Base-by-base conservation (phyloP, 2,329 filamentous ascomycete species). In the Sclerotinia sclerotiorum region DNA sequence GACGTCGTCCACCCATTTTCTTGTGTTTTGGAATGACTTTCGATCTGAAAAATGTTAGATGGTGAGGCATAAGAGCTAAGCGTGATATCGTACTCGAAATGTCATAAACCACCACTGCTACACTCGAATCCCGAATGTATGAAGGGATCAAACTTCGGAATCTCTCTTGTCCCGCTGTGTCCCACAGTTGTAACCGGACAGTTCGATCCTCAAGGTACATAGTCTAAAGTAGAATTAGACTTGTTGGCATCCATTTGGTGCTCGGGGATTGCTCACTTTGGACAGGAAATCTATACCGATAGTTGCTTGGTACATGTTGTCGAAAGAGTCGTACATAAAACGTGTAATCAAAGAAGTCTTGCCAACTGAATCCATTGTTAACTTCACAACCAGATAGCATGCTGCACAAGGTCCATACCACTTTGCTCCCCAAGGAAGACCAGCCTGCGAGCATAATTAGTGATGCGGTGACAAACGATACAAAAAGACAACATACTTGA, bases 241-340 rank as follows among this genome's bases (percentile, higher is more conserved):
- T 11, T 57, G 10, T 55, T 44, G 21, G 17, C 29, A 35, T 24
- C 48, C 60, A 62, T 68, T 61, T 61, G 69, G 61, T 56, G 51
- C 51, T 35, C n/a, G 35, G 27, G 19, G 46, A 58, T 52, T 69
- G 58, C 81, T 79, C 84, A 92, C 93, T 90, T 99, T 99, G 78
- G 94, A 97, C 74, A 99, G 88, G 79, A 99, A 99, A 82, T 99
- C 95, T 83, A 99, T 99, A 78, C 95, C 95, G 78, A 99, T 98
- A 51, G 95, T 99, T 69, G 95, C 95, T 82, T 99, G 95, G 83
- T 99, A 99, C 85, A 94, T 98, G 83, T 97, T 97, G 85, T 99
- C 95, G 84, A 99, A 99, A 60, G 95, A 98, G 82, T 99, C 95
- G 85, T 99, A 99, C 95, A 99, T 99, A 85, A 99, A 99, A 73